phyloP scores from a whole-genome alignment of 1,284 basidiomycete genomes.

The Apiotrichum porosum region DNA sequence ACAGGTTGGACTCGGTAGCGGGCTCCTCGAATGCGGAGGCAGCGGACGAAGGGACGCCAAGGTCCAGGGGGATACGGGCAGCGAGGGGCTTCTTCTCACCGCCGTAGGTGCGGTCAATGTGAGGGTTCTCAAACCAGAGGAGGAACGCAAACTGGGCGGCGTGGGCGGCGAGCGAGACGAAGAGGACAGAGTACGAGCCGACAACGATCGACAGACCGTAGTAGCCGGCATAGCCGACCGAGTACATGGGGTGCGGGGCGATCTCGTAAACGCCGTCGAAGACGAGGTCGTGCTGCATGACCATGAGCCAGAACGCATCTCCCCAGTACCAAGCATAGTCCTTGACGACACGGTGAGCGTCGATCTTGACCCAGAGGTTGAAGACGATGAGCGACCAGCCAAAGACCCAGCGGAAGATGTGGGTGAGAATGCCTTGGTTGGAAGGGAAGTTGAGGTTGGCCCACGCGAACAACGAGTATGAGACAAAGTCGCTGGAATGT shows the following conservation, averaged over 20 bases:
- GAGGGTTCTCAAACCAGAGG: constrained; percentile 95
- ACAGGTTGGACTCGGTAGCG: constrained; percentile 3
- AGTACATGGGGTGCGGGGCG: constrained; percentile 53
- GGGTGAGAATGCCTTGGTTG: constrained; percentile 66
- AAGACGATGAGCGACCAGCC: constrained; percentile 83
- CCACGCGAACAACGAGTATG: constrained; percentile 94
- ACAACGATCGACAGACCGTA: constrained; percentile 73
- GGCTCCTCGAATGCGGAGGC: background rate
- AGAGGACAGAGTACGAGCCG: constrained; percentile 79
- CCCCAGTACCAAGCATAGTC: constrained; percentile 92
- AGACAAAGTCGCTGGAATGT: constrained; percentile 89
- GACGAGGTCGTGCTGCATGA: constrained; percentile 65
- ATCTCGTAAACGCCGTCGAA: constrained; percentile 96
- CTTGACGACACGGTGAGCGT: constrained; percentile 94
- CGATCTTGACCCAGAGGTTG: constrained; percentile 98
- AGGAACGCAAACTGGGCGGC: constrained; percentile 94
- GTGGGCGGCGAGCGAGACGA: constrained; percentile 87
- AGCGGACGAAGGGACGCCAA: constrained; percentile 2
- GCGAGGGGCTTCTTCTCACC: constrained; percentile 76
- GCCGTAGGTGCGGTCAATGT: constrained; percentile 88
- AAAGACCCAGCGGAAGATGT: constrained; percentile 80
- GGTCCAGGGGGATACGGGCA: constrained; percentile 63
- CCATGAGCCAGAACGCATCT: constrained; percentile 80
- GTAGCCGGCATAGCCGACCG: constrained; percentile 89
- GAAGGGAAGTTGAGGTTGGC: constrained; percentile 78